Evolutionary conservation across 202 grass and related monocot species (phyloP).

Genomic region (Schoenoplectus tabernaemontani): DNA sequence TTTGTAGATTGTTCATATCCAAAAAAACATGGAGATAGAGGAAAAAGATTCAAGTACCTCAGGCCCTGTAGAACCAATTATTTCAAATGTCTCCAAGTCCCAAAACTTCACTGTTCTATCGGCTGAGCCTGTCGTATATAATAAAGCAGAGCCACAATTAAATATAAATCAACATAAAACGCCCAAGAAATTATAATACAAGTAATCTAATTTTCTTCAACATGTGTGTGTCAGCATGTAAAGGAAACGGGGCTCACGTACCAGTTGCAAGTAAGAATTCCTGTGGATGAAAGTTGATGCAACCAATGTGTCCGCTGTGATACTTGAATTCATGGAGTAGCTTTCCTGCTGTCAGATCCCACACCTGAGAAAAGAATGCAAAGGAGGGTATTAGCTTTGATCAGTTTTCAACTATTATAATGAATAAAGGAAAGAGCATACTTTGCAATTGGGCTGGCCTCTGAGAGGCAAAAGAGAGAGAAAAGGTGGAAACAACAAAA

Average conservation of each 20-base stretch:
- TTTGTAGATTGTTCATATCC: not conserved
- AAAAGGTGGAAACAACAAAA: too few relatives aligned
- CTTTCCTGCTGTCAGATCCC: slow-evolving; percentile 99
- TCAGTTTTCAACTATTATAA: not conserved
- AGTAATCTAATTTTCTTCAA: not conserved
- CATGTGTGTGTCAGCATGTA: not conserved
- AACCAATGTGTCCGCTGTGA: slow-evolving; percentile 64
- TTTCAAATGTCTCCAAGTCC: slow-evolving; percentile 97
- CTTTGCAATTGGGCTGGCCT: not conserved
- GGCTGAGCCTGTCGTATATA: slow-evolving; percentile 62
- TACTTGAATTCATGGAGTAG: slow-evolving; percentile 97
- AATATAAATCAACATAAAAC: not conserved
- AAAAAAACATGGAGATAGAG: not conserved
- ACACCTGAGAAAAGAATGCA: slow-evolving; percentile 29
- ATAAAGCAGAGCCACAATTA: not conserved
- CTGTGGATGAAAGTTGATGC: slow-evolving; percentile 86
- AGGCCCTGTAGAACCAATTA: slow-evolving; percentile 87
- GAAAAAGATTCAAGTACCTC: slow-evolving; percentile 53
- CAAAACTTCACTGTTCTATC: slow-evolving; percentile 96
- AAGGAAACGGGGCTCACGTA: slow-evolving; percentile 3
- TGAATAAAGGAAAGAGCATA: not conserved
- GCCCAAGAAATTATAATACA: not conserved
- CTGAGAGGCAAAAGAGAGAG: too few relatives aligned
- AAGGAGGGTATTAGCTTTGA: not conserved
- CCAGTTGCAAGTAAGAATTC: slow-evolving; percentile 99